These are phyloP conservation scores for Piromyces finnis DNA, from an alignment of 192 early-diverging fungal species.

Conservation along the genomic window DNA sequence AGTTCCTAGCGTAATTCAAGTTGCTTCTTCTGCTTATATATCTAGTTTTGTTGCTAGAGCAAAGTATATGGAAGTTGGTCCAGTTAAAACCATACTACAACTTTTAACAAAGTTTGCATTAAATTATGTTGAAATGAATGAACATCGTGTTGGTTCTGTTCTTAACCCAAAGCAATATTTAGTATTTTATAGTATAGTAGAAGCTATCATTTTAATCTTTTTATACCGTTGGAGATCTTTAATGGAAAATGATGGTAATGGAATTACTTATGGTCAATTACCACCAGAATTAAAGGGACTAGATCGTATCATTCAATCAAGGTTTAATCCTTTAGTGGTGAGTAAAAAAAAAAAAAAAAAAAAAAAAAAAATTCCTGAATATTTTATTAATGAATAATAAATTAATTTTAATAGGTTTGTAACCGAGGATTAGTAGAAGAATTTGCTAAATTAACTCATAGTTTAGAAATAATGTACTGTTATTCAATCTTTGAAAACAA, in stretches of 20 bases:
- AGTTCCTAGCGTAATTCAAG: constrained; percentile 42
- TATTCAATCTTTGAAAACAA: constrained; percentile 59
- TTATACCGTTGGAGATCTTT: constrained; percentile 87
- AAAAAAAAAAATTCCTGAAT: too few relatives aligned
- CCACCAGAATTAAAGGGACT: constrained; percentile 33
- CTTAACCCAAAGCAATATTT: constrained; percentile 43
- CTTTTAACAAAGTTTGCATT: constrained; percentile 48
- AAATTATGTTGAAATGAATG: constrained; percentile 47
- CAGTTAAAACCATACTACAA: constrained; percentile 46
- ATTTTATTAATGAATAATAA: too few relatives aligned
- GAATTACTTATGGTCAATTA: constrained; percentile 8
- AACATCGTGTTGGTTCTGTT: constrained; percentile 11
- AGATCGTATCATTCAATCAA: constrained; percentile 54
- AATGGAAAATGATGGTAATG: constrained; percentile 17
- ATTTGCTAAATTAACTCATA: constrained; percentile 65
- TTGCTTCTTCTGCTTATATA: constrained; percentile 67
- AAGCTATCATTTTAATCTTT: constrained; percentile 82
- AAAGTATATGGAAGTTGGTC: constrained; percentile 40
- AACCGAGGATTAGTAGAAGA: constrained; percentile 59
- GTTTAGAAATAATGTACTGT: constrained; percentile 69
- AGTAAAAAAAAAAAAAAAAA: background rate
- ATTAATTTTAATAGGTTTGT: constrained; percentile 38
- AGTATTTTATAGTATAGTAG: constrained; percentile 73
- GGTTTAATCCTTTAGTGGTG: constrained; percentile 62
- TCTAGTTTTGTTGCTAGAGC: constrained; percentile 78